Evolutionary conservation across 345 rosid genomes (phyloP), one percentile per base, ranked within the genome.

Genomic region (Heritiera littoralis): DNA sequence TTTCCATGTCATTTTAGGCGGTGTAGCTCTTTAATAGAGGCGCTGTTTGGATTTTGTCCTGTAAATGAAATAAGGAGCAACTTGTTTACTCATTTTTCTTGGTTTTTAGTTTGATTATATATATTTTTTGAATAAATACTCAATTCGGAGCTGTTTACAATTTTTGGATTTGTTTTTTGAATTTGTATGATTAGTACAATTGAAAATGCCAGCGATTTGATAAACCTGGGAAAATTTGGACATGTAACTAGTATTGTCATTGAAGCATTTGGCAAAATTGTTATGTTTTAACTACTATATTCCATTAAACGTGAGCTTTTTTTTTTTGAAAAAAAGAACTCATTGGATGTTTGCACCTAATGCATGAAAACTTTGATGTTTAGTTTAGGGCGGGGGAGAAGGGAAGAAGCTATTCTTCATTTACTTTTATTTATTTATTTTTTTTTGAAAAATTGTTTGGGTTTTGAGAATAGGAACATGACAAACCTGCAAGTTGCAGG

Each of bases 401-500:
- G 43, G 54, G 35, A 20, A 30, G 20, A 18, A 14, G 35, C 20
- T 15, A 64, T 38, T 15, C 2, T 38, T 35, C 46, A 17, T 46
- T 46, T 17, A n/a, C n/a, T 43, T n/a, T 8, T 56, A 5, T 23
- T 35, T 20, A n/a, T n/a, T 8, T 56, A 5, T 23, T 35, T 20
- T 68, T 46, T 49, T 48, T 49, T 48, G 41, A 28, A 69, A 48
- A 69, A 6, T 9, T 20, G 60, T 32, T 71, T 51, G 41, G 43
- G 45, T 51, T 71, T 49, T 38, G 60, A 51, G 51, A 49, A 30
- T 15, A 51, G 60, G 60, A 56, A 61, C 17, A 61, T 30, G 40
- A 51, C 23, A 51, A 30, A 14, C n/a, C 75, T 71, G 23, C 61
- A 15, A 71, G 41, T n/a, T 51, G 61, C 75, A 71, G 45, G 75